Percentiles rank a stretch among this genome's conserved stretches.
Conservation (phyloP, 2,329 filamentous ascomycete genomes). For the Ramularia endophylla region DNA sequence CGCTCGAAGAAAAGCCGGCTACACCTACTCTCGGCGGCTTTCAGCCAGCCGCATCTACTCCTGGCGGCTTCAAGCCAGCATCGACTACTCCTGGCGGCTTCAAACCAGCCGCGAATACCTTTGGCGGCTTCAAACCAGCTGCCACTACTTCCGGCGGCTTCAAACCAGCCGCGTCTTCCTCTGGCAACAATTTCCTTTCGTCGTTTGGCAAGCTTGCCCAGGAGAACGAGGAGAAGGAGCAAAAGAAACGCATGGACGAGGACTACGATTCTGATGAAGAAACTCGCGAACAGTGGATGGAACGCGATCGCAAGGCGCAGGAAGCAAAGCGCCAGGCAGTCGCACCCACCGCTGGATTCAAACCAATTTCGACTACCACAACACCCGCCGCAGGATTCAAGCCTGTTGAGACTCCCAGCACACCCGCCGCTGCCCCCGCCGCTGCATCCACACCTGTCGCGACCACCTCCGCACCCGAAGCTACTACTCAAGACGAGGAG, state of each 20-base stretch:
- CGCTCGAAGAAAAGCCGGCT: conserved; percentile 4
- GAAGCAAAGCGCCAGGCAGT: conserved; percentile 40
- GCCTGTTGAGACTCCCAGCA: neutral
- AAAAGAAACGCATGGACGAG: conserved; percentile 44
- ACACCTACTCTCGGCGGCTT: too few species aligned
- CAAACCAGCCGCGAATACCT: conserved; percentile 5
- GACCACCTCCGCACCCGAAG: conserved; percentile 21
- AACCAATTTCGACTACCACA: neutral
- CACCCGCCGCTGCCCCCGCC: conserved; percentile 32
- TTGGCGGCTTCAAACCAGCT: conserved; percentile 1
- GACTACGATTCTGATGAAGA: conserved; percentile 50
- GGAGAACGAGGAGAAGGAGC: conserved; percentile 38
- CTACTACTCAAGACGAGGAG: conserved; percentile 37
- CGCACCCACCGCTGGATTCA: too few species aligned
- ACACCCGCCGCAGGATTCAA: too few species aligned
- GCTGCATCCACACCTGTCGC: too few species aligned
- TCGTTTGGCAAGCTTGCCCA: conserved; percentile 38
- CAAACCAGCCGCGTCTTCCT: conserved; percentile 11
- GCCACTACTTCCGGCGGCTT: conserved; percentile 9
- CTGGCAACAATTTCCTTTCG: conserved; percentile 34
- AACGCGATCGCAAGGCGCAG: conserved; percentile 41
- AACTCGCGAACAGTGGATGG: conserved; percentile 45
- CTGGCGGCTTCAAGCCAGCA: conserved; percentile 34
- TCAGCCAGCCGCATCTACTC: conserved; percentile 17
- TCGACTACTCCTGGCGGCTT: conserved; percentile 17